phyloP scores from a whole-genome alignment of 805 yeast genomes.

The Starmerella riodocensis region DNA sequence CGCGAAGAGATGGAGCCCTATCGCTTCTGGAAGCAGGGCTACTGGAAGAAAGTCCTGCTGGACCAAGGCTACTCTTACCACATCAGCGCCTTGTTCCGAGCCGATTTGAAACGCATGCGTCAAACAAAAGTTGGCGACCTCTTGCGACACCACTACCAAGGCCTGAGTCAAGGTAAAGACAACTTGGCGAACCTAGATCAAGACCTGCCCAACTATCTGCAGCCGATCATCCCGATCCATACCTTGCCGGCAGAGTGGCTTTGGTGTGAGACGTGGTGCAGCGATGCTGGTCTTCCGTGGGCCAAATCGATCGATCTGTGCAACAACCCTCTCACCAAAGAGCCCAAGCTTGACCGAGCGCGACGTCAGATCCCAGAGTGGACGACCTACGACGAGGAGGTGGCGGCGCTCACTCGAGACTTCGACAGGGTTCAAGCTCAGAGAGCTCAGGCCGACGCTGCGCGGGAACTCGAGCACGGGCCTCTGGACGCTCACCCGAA shows the following conservation, averaged over 20 bases:
- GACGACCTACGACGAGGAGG: conserved; percentile 49
- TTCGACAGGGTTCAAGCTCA: conserved; percentile 1
- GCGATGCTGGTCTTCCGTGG: conserved; percentile 41
- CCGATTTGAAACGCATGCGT: conserved; percentile 60
- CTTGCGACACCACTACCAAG: conserved; percentile 73
- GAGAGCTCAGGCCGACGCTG: too few relatives aligned
- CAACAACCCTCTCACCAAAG: conserved; percentile 71
- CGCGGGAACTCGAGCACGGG: too few relatives aligned
- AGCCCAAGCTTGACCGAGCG: conserved; percentile 63
- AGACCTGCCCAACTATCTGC: conserved; percentile 84
- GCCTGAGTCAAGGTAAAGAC: conserved; percentile 59
- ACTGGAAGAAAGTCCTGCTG: conserved; percentile 60
- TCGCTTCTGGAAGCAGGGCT: conserved; percentile 87
- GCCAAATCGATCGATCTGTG: conserved; percentile 78
- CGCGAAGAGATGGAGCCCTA: conserved; percentile 69
- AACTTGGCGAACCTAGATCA: conserved; percentile 80
- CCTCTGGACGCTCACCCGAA: too few relatives aligned
- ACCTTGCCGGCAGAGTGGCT: conserved; percentile 75
- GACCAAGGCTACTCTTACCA: conserved; percentile 45
- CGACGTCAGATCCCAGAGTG: conserved; percentile 69
- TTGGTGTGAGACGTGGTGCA: conserved; percentile 93
- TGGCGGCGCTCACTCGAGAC: conserved; percentile 24
- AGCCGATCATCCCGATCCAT: conserved; percentile 48
- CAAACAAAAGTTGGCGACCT: conserved; percentile 60
- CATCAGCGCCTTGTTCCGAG: conserved; percentile 71